Conservation (phyloP, 2,329 filamentous ascomycete species). For the Ophiostoma angusticollis region DNA sequence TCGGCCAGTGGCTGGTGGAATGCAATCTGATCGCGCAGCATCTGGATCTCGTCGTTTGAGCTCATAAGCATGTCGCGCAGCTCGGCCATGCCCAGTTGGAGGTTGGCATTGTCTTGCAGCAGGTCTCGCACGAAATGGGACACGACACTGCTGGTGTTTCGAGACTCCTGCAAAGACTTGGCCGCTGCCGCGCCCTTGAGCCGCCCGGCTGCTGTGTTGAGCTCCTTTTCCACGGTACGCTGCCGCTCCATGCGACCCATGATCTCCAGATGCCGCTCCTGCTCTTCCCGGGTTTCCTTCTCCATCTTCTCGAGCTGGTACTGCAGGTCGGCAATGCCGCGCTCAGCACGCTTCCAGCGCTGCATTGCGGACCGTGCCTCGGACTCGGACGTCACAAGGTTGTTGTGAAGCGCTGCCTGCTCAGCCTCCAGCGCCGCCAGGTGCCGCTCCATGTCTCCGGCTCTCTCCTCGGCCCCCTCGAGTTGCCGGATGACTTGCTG, state of each 20-base stretch:
- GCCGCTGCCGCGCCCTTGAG: slow-evolving; percentile 69
- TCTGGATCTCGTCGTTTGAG: slow-evolving; percentile 90
- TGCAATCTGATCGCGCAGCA: slow-evolving; percentile 66
- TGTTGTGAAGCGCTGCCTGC: slow-evolving; percentile 58
- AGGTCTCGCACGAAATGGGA: slow-evolving; percentile 94
- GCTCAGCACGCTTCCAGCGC: slow-evolving; percentile 76
- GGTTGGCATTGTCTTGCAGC: slow-evolving; percentile 83
- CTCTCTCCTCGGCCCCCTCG: slow-evolving; percentile 59
- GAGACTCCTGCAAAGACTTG: slow-evolving; percentile 44
- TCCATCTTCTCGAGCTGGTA: slow-evolving; percentile 85
- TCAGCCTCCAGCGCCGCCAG: slow-evolving; percentile 69
- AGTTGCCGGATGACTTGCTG: slow-evolving; percentile 66
- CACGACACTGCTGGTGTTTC: slow-evolving; percentile 57
- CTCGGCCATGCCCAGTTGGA: slow-evolving; percentile 86
- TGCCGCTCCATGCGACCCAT: slow-evolving; percentile 73
- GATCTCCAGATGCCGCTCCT: slow-evolving; percentile 68
- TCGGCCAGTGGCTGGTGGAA: slow-evolving; percentile 59
- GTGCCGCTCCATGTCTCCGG: slow-evolving; percentile 68
- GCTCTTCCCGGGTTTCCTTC: slow-evolving; percentile 65
- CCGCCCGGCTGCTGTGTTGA: slow-evolving; percentile 65
- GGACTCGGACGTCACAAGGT: slow-evolving; percentile 52
- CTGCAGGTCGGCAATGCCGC: slow-evolving; percentile 63
- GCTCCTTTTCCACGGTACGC: slow-evolving; percentile 67
- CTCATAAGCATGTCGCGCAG: slow-evolving; percentile 78
- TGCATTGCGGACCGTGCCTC: slow-evolving; percentile 68